These are phyloP conservation scores for Picea mariana DNA, from an alignment of 83 land plant genomes.

Conservation along the genomic window DNA sequence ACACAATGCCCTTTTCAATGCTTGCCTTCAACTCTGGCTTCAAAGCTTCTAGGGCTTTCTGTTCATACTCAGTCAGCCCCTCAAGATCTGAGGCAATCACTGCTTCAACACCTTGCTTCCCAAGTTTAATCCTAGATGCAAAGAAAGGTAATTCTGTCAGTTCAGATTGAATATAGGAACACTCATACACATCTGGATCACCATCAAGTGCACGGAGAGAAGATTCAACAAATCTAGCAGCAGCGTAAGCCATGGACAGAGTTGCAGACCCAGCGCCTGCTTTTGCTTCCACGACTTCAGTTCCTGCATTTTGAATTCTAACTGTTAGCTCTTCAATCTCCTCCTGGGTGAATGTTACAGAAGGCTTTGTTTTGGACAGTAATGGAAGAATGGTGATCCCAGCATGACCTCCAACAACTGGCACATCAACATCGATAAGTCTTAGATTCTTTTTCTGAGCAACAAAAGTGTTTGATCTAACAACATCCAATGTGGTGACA, in stretches of 20 bases:
- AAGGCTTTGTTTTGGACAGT: too few species aligned
- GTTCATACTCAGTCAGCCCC: conserved; percentile 79
- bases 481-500: too few species aligned
- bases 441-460: too few species aligned
- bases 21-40: conserved; percentile 91
- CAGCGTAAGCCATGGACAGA: conserved; percentile 99
- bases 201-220: conserved; percentile 96
- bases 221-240: conserved; percentile 97
- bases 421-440: too few species aligned
- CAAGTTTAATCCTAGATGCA: conserved; percentile 86
- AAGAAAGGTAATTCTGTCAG: conserved; percentile 93
- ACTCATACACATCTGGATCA: conserved; percentile 88
- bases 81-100: conserved; percentile 58
- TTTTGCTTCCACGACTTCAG: too few species aligned
- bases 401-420: too few species aligned
- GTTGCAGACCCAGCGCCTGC: too few species aligned
- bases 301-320: too few species aligned
- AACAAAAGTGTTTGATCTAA: too few species aligned
- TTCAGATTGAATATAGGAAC: conserved; percentile 76
- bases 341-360: too few species aligned
- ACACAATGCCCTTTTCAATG: conserved; percentile 92
- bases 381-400: too few species aligned
- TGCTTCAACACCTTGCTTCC: conserved; percentile 84
- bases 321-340: too few species aligned
- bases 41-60: conserved; percentile 75